These are phyloP conservation scores for Delphinella strobiligena DNA, from an alignment of 2,329 filamentous ascomycete genomes.

Conservation along the genomic window DNA sequence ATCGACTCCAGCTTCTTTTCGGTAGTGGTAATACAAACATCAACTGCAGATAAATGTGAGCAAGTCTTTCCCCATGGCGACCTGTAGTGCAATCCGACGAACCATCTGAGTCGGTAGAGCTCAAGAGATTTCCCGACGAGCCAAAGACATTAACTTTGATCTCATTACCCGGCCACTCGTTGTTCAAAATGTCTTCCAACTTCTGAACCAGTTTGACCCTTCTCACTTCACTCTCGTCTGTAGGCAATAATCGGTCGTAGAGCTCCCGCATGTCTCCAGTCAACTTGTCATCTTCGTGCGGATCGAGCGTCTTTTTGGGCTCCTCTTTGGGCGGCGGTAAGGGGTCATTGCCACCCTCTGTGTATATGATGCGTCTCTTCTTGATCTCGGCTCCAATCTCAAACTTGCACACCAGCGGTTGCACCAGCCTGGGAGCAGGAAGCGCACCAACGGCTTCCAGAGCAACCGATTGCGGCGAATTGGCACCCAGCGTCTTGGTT, in stretches of 20 bases:
- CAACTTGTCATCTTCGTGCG: constrained; percentile 63
- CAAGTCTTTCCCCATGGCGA: not conserved
- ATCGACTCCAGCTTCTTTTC: constrained; percentile 81
- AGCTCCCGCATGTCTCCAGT: constrained; percentile 74
- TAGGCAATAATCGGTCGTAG: constrained; percentile 76
- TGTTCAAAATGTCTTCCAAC: constrained; percentile 75
- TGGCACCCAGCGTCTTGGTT: constrained; percentile 55
- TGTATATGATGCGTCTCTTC: constrained; percentile 78
- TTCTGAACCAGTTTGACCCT: constrained; percentile 71
- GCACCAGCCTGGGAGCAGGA: constrained; percentile 54
- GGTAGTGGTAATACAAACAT: constrained; percentile 91
- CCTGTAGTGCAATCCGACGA: constrained; percentile 22
- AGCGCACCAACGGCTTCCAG: constrained; percentile 69
- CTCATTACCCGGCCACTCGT: constrained; percentile 81
- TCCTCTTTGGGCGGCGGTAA: constrained; percentile 58
- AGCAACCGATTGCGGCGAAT: constrained; percentile 81
- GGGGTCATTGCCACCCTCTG: constrained; percentile 64
- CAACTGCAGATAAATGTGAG: constrained; percentile 48
- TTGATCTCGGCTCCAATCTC: constrained; percentile 76
- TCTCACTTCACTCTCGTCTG: constrained; percentile 62
- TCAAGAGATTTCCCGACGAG: constrained; percentile 91
- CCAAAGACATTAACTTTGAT: constrained; percentile 92
- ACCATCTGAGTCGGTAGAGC: constrained; percentile 95
- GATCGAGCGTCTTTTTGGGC: constrained; percentile 57
- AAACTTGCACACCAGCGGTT: constrained; percentile 61